phyloP scores from a whole-genome alignment of 2,329 filamentous ascomycete genomes.

The Alternaria longipes region DNA sequence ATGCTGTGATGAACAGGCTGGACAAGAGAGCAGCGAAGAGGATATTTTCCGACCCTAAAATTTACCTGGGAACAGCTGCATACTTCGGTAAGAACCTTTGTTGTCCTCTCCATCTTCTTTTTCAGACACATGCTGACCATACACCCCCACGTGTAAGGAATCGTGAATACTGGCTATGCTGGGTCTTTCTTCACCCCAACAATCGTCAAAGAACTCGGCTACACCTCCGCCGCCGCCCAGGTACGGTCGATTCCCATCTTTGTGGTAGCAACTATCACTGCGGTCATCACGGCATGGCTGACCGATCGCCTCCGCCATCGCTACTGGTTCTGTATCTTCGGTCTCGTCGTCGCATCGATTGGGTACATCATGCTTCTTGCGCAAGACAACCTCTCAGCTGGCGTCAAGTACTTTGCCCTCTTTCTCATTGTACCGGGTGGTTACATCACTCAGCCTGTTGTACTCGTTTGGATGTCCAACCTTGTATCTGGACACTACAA shows the following conservation, averaged over 20 bases:
- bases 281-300: slow-evolving; percentile 52
- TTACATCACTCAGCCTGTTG: slow-evolving; percentile 65
- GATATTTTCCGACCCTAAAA: slow-evolving; percentile 52
- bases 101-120: fast-evolving
- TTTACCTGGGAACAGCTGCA: slow-evolving; percentile 36
- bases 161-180: slow-evolving; percentile 59
- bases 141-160: slow-evolving; percentile 7
- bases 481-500: slow-evolving; percentile 68
- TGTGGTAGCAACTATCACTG: slow-evolving; percentile 49
- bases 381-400: slow-evolving; percentile 55
- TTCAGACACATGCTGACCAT: background rate
- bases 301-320: slow-evolving; percentile 63
- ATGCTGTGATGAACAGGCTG: slow-evolving; percentile 63
- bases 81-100: slow-evolving; percentile 23
- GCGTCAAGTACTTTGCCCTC: slow-evolving; percentile 63
- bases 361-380: slow-evolving; percentile 65
- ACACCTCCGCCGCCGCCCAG: slow-evolving; percentile 49
- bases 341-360: slow-evolving; percentile 59
- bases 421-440: slow-evolving; percentile 65
- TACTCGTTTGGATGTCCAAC: slow-evolving; percentile 66
- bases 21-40: slow-evolving; percentile 58
- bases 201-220: slow-evolving; percentile 53
- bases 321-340: slow-evolving; percentile 62
- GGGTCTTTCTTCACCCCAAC: slow-evolving; percentile 54
- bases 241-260: slow-evolving; percentile 53